Base-by-base conservation (phyloP, 2,329 filamentous ascomycete species). In the Xylariaceae sp. region DNA sequence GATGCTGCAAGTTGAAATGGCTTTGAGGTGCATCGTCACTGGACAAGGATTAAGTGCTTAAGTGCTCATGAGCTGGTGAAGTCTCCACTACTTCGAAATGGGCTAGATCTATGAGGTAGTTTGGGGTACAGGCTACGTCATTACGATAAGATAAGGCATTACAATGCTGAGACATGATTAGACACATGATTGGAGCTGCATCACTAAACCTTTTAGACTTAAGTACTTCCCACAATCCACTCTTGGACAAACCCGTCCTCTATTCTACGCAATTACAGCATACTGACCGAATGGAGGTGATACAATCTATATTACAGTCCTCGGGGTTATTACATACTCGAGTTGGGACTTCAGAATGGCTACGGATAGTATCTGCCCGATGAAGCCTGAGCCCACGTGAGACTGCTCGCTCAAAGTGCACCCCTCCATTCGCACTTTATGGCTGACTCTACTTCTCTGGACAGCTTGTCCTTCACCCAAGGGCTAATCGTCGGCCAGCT, bases 401-500 rank as follows among this genome's bases (percentile, higher is more conserved):
- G 67, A 60, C 37, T 37, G 46, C 55, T 47, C 42, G 33, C 44
- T 50, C 35, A 43, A 55, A 41, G 18, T 16, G 11, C 39, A 39
- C 51, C 40, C 50, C 29, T 54, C 37, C 33, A 24, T 29, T 45
- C 27, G 15, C 36, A 50, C 53, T 27, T 16, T 29, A 50, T 54
- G 23, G 54, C 59, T 65, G 52, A 66, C 64, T 26, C 51, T 15
- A 42, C 20, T 30, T 30, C 23, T 9, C 20, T 37, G 23, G 27
- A 20, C 67, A 93, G 91, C 33, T 79, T 94, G 63, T 94, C 91
- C 29, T 97, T 97, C 72, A 96, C 91, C 0, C 91, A 96, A 71
- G 94, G 94, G 23, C 88, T 99, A 64, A 85, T 99, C 42, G 81
- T 97, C 26, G 94, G 94, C 43, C 94, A 99, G 73, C 81, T 99